Conservation (phyloP, 2,329 filamentous ascomycete genomes). For the Pseudohalonectria lignicola region DNA sequence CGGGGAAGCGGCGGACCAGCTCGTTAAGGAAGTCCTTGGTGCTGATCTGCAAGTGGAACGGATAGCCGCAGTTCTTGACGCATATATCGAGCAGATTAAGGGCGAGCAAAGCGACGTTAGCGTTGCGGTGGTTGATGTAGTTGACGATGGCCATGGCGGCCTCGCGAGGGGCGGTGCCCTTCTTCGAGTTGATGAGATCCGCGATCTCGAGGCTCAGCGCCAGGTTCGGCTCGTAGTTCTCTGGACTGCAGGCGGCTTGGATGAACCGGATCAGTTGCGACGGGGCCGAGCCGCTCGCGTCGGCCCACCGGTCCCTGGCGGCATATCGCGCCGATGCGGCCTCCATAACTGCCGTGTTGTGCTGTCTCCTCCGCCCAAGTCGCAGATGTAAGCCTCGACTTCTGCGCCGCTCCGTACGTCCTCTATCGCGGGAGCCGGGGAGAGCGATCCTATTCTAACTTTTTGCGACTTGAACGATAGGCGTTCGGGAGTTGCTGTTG, state of each 20-base stretch:
- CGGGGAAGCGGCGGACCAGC: conserved; percentile 88
- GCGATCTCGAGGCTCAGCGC: conserved; percentile 93
- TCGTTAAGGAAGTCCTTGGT: conserved; percentile 99
- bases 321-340: conserved; percentile 92
- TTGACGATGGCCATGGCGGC: conserved; percentile 86
- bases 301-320: conserved; percentile 85
- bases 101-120: conserved; percentile 85
- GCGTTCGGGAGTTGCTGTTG: too few relatives aligned
- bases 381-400: too few relatives aligned
- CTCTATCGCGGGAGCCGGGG: too few relatives aligned
- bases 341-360: conserved; percentile 52
- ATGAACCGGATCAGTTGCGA: conserved; percentile 93
- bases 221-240: conserved; percentile 97
- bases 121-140: conserved; percentile 93
- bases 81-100: conserved; percentile 93
- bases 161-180: conserved; percentile 90
- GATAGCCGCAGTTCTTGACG: conserved; percentile 99
- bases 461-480: too few relatives aligned
- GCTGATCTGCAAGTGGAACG: conserved; percentile 95
- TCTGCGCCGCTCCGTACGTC: too few relatives aligned
- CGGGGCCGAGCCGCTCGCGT: conserved; percentile 64
- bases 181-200: conserved; percentile 95
- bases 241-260: conserved; percentile 88
- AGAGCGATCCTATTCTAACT: too few relatives aligned
- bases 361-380: neutral